Percentiles rank a stretch among this genome's conserved stretches.
These are phyloP conservation scores for Leptographium procerum DNA, from an alignment of 2,329 filamentous ascomycete genomes.

Conservation along the genomic window DNA sequence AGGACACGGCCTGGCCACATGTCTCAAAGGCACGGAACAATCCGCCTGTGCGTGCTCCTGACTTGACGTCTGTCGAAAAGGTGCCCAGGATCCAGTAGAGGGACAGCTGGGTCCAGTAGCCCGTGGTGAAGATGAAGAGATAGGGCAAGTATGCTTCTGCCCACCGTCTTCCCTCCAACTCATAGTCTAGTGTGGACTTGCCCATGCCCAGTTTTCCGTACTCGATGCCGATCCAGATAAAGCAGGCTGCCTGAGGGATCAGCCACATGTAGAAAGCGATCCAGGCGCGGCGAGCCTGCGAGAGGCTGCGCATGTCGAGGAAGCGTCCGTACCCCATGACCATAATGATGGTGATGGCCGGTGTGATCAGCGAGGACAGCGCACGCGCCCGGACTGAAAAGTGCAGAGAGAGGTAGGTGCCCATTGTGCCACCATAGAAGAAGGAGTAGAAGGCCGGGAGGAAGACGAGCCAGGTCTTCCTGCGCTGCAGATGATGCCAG, in stretches of 20 bases:
- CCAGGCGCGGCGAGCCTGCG: background rate
- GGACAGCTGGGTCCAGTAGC: constrained; percentile 2
- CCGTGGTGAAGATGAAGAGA: background rate
- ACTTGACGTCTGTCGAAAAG: background rate
- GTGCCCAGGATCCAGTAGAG: constrained; percentile 3
- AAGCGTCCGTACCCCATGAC: background rate
- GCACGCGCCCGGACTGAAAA: background rate
- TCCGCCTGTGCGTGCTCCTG: constrained; percentile 1
- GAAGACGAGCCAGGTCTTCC: constrained; percentile 3
- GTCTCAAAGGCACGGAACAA: constrained; percentile 4
- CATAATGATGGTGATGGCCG: background rate
- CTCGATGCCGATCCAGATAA: constrained; percentile 1
- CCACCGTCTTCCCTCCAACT: background rate
- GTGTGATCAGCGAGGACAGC: background rate
- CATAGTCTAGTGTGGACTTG: background rate
- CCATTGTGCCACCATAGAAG: constrained; percentile 1
- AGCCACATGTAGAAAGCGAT: background rate
- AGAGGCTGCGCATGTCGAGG: background rate
- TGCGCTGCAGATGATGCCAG: background rate
- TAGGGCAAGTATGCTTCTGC: constrained; percentile 1
- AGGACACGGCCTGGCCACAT: constrained; percentile 3
- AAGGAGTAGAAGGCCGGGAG: background rate
- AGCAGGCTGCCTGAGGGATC: background rate
- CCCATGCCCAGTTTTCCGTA: background rate
- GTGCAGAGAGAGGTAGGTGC: constrained; percentile 1